Percentiles rank a stretch among this genome's conserved stretches.
Evolutionary conservation across 2,329 filamentous ascomycete species (phyloP).

Genomic region (Cyphellophora attinorum): DNA sequence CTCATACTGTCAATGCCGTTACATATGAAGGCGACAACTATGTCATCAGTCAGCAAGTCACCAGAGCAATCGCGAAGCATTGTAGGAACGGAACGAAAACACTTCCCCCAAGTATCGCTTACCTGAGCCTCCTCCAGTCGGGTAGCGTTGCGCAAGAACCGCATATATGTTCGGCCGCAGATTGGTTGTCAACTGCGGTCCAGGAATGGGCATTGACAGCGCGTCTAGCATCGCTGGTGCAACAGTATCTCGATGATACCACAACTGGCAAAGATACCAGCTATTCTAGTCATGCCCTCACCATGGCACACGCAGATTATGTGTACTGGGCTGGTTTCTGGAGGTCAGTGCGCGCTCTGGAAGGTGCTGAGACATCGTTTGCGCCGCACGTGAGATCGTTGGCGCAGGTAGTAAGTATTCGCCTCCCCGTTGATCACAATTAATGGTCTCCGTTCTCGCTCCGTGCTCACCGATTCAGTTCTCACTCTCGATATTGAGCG

Average conservation of each 20-base stretch:
- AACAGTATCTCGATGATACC: slow-evolving; percentile 16
- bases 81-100: slow-evolving; percentile 14
- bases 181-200: slow-evolving; percentile 5
- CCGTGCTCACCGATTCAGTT: too few species aligned
- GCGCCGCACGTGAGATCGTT: slow-evolving; percentile 5
- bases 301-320: slow-evolving; percentile 20
- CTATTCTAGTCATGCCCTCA: slow-evolving; percentile 16
- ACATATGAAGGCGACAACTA: slow-evolving; percentile 33
- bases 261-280: slow-evolving; percentile 16
- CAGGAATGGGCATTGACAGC: slow-evolving; percentile 17
- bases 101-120: slow-evolving; percentile 13
- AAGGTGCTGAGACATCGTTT: slow-evolving; percentile 6
- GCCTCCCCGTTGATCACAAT: too few species aligned
- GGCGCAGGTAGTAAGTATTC: slow-evolving; percentile 13
- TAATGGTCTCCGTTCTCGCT: too few species aligned
- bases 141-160: background rate
- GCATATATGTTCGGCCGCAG: background rate
- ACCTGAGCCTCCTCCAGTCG: slow-evolving; percentile 13
- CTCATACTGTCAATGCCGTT: slow-evolving; percentile 6
- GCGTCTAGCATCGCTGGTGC: slow-evolving; percentile 13
- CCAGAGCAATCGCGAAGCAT: slow-evolving; percentile 17
- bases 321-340: slow-evolving; percentile 17
- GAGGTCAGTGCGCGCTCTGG: slow-evolving; percentile 8
- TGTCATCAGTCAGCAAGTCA: slow-evolving; percentile 30
- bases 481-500: slow-evolving; percentile 14